Evolutionary conservation across 768 basidiomycete species (phyloP), one percentile per base, ranked within the genome.

Genomic region (Boletus speciosus): DNA sequence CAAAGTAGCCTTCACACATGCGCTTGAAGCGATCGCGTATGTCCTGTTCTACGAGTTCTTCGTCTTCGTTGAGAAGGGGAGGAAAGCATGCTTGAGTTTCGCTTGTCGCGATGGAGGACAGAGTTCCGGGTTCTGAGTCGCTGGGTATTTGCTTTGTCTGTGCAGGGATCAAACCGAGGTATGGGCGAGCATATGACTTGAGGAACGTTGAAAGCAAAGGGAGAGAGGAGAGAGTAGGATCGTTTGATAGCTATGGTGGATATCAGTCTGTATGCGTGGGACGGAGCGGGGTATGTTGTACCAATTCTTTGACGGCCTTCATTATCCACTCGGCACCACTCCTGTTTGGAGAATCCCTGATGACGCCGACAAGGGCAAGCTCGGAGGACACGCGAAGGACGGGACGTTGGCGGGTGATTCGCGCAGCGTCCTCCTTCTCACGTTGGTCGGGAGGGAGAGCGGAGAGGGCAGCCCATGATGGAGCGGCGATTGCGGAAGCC

Each of bases 1-100:
- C 93, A 63, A 94, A 97, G 69, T 98, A 98, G 0, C 85, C 86
- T 70, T 93, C 89, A 62, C 95, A 93, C 85, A 96, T 88, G 57
- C 88, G 85, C 72, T 86, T 89, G 74, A 98, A 93, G 38, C 91
- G 83, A 59, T 91, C 90, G 19, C 92, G 85, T 40, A 88, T 83
- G 42, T 94, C 93, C 58, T 82, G 82, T 58, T 94, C 88, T 6
- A 98, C 83, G 6, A 97, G 76, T 61, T 90, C 91, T 29, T 88
- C 81, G 38, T 79, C 79, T 69, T 87, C 84, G 8, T 73, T 72
- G 1, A 66, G 49, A 23, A 78, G 56, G 0, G 72, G 54, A 14
- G 78, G 79, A 55, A 80, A 81, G 19, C 62, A 68, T n/a, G 57
- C 69, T 51, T 73, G 70, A 4, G 60, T 65, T 32, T 66, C 68